phyloP scores from a whole-genome alignment of 2,329 filamentous ascomycete genomes.

The Lachnellula arida region DNA sequence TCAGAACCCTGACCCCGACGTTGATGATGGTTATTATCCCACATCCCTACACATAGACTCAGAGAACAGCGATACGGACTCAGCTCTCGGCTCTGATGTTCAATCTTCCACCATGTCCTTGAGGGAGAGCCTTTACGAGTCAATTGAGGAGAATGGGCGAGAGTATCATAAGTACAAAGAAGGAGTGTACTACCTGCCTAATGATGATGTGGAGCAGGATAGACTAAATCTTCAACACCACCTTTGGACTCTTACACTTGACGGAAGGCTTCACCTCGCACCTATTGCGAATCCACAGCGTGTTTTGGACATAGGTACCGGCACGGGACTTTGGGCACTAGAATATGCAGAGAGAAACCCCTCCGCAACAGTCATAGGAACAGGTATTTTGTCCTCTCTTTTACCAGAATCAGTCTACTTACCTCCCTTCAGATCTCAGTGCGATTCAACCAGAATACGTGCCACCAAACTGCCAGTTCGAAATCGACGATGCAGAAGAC shows the following conservation, averaged over 20 bases:
- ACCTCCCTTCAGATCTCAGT: constrained; percentile 5
- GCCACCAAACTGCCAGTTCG: constrained; percentile 46
- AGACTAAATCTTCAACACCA: constrained; percentile 27
- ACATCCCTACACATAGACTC: constrained; percentile 11
- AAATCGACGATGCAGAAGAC: constrained; percentile 47
- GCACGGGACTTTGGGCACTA: constrained; percentile 23
- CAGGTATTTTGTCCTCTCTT: background rate
- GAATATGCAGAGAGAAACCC: constrained; percentile 11
- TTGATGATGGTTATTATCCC: constrained; percentile 9
- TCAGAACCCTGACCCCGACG: background rate
- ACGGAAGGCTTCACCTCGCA: constrained; percentile 11
- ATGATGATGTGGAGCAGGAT: constrained; percentile 42
- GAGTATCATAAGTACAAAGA: constrained; percentile 19
- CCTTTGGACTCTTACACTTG: constrained; percentile 13
- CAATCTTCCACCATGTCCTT: constrained; percentile 15
- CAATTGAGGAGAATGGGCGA: constrained; percentile 16
- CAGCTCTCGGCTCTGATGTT: constrained; percentile 9
- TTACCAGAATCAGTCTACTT: background rate
- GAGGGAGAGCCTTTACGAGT: constrained; percentile 15
- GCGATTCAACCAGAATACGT: constrained; percentile 11
- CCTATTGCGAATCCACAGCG: constrained; percentile 16
- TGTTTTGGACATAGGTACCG: constrained; percentile 31
- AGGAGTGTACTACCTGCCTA: constrained; percentile 48
- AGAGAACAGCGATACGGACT: constrained; percentile 9
- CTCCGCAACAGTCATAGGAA: constrained; percentile 5